phyloP scores from a whole-genome alignment of 1,139 yeast species.

The Yamadazyma songkhlaensis region DNA sequence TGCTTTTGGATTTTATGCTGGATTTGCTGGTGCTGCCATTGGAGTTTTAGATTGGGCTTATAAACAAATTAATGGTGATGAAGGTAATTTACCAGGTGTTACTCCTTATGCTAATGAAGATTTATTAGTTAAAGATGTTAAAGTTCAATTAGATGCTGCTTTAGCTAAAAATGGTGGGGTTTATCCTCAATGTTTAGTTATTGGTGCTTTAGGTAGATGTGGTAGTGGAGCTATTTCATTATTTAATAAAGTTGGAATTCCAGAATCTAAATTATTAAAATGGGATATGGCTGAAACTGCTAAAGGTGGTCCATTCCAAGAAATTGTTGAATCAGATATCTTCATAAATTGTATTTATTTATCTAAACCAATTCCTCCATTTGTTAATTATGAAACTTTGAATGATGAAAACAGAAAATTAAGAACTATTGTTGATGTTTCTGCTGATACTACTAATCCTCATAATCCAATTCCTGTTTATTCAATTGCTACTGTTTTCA shows the following conservation, averaged over 20 bases:
- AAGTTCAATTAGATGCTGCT: conserved; percentile 58
- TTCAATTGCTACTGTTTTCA: conserved; percentile 82
- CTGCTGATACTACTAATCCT: conserved; percentile 98
- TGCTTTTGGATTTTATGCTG: conserved; percentile 98
- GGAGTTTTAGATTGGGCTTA: conserved; percentile 95
- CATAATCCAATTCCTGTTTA: conserved; percentile 97
- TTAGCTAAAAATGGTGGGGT: conserved; percentile 57
- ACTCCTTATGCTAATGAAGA: conserved; percentile 80
- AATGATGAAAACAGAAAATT: conserved; percentile 67
- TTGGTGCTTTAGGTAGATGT: conserved; percentile 98
- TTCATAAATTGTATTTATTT: conserved; percentile 95
- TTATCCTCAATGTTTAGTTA: conserved; percentile 77
- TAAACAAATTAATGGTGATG: conserved; percentile 69
- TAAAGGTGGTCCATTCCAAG: conserved; percentile 94
- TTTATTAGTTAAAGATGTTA: conserved; percentile 68
- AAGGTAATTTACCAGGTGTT: conserved; percentile 69
- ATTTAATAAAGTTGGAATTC: conserved; percentile 79
- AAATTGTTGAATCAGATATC: conserved; percentile 83
- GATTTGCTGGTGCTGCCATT: conserved; percentile 97
- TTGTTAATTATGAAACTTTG: conserved; percentile 67
- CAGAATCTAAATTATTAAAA: conserved; percentile 76
- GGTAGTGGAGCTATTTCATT: conserved; percentile 97
- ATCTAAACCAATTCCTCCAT: conserved; percentile 91
- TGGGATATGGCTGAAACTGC: conserved; percentile 99
- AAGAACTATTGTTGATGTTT: conserved; percentile 92